These are phyloP conservation scores for Lolium multiflorum DNA, from an alignment of 176 grass and related monocot species.

Conservation along the genomic window DNA sequence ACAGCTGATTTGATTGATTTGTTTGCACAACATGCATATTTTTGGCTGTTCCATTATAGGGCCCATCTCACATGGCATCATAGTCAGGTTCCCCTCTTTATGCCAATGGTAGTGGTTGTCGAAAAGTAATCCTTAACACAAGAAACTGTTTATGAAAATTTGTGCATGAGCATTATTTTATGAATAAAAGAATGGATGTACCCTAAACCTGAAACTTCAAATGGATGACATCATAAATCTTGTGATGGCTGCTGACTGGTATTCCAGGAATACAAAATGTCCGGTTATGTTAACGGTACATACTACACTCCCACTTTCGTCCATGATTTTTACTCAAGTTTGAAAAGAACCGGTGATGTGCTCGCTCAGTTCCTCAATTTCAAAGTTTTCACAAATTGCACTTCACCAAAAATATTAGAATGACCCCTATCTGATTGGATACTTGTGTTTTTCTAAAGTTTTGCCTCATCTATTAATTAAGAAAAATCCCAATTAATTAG, in stretches of 20 bases:
- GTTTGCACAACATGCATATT: neutral
- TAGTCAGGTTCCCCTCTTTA: neutral
- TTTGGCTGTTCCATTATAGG: neutral
- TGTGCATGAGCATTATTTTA: neutral
- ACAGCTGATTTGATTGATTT: neutral
- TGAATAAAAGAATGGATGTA: neutral
- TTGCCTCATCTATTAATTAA: too few relatives aligned
- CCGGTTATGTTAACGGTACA: neutral
- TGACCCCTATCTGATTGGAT: neutral
- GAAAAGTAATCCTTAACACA: neutral
- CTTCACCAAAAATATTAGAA: neutral
- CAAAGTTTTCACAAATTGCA: neutral
- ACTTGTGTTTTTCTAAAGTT: too few relatives aligned
- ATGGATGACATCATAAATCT: neutral
- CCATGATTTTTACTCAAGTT: neutral
- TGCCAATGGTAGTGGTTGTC: neutral
- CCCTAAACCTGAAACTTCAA: neutral
- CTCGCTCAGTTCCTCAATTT: neutral
- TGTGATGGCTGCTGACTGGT: neutral
- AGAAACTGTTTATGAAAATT: neutral
- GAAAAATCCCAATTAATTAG: too few relatives aligned
- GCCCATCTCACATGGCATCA: neutral
- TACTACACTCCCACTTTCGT: neutral
- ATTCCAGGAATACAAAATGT: neutral
- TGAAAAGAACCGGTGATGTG: neutral